A percentile compares a stretch with the other conserved stretches of the same genome.
These are phyloP conservation scores for Rhododendron griersonianum DNA, from an alignment of 148 eudicot species.

Conservation along the genomic window DNA sequence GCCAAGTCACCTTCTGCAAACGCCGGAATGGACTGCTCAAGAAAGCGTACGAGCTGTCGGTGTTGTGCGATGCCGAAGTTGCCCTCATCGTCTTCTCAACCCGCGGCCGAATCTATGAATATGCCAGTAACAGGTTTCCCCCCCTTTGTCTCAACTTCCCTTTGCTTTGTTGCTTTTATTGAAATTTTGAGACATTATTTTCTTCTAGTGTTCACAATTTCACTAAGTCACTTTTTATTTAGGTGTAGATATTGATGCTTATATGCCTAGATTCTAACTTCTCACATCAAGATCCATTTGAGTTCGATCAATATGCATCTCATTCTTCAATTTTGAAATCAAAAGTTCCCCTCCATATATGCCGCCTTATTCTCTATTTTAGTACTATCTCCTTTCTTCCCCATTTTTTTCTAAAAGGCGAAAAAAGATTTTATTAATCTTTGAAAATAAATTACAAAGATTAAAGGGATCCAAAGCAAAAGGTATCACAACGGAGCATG, in stretches of 20 bases:
- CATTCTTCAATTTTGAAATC: neutral
- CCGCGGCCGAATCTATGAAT: conserved; percentile 91
- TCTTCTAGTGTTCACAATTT: neutral
- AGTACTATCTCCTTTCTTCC: neutral
- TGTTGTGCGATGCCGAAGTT: conserved; percentile 87
- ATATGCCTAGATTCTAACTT: neutral
- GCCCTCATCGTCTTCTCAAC: conserved; percentile 86
- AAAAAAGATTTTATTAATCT: too few species aligned
- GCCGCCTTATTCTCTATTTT: neutral
- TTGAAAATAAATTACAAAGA: too few species aligned
- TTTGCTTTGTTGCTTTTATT: neutral
- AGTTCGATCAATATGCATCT: neutral
- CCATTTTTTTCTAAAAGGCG: neutral
- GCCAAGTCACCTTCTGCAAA: conserved; percentile 94
- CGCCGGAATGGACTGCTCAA: conserved; percentile 84
- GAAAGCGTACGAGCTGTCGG: conserved; percentile 91
- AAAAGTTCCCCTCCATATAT: neutral
- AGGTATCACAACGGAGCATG: too few species aligned
- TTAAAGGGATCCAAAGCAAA: too few species aligned
- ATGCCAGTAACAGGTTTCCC: conserved; percentile 75
- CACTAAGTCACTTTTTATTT: neutral
- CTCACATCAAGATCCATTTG: neutral
- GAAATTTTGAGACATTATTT: neutral
- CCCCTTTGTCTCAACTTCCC: neutral
- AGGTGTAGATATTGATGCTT: neutral